Evolutionary conservation across 495 filamentous ascomycete species (phyloP), one percentile per base, ranked within the genome.

Genomic region (Thermothielavioides terrestris): DNA sequence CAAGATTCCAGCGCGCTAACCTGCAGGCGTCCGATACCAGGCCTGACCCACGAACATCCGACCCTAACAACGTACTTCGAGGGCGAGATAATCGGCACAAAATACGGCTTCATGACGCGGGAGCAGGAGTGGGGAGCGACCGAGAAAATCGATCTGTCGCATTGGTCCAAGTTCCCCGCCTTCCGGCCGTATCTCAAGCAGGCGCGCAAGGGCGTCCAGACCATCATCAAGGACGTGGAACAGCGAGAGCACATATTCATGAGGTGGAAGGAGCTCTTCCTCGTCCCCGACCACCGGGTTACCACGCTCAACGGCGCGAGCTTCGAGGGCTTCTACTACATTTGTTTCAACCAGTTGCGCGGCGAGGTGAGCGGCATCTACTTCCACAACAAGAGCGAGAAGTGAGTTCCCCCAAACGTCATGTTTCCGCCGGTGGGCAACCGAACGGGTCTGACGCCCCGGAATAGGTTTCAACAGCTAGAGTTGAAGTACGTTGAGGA

Each of bases 281-380:
- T 99, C 7, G 94, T 99, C 3, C 94, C 94, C 9, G 89, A 97
- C 58, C 94, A 99, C 66, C 79, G 88, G 2, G 88, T 96, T 18
- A 74, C 81, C 50, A 88, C 86, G 15, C 92, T 99, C 51, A 83
- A 80, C 23, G 94, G 94, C 4, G 94, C 94, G 1, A 95, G 89
- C 57, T 99, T 96, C 58, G 94, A 99, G 56, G 94, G 94, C 0
- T 99, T 99, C 61, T 99, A 99, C 62, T 99, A 97, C 58, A 97
- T 99, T 50, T 96, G 90, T 68, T 99, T 97, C 71, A 95, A 96
- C 63, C 94, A 97, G 69, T 71, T 86, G 11, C 71, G 77, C 22
- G 92, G 92, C 14, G 83, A 75, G 28, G 84, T 99, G 14, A 87
- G 79, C 58, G 94, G 94, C 9, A 95, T 95, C 42, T 99, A 99